A percentile compares a stretch with the other conserved stretches of the same genome.
phyloP scores from a whole-genome alignment of 768 basidiomycete genomes.

The Serendipita sp. region DNA sequence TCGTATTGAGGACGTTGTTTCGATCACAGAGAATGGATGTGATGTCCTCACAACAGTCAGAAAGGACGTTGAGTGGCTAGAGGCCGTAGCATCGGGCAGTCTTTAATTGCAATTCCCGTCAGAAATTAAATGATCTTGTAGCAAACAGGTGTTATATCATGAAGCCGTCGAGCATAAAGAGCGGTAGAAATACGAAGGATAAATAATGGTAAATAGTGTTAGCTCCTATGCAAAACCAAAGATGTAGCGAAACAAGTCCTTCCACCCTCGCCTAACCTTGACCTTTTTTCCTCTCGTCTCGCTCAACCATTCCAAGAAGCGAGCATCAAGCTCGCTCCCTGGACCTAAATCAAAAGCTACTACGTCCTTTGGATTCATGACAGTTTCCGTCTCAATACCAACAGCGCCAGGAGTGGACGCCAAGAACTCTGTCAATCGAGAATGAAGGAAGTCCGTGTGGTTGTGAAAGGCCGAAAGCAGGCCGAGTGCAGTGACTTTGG shows the following conservation, averaged over 20 bases:
- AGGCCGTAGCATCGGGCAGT: slow-evolving; percentile 61
- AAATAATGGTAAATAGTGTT: background rate
- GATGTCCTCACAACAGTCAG: slow-evolving; percentile 77
- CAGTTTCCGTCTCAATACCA: slow-evolving; percentile 16
- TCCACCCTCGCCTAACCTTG: slow-evolving; percentile 31
- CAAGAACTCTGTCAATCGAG: slow-evolving; percentile 23
- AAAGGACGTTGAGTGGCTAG: slow-evolving; percentile 72
- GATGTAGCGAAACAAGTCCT: slow-evolving; percentile 29
- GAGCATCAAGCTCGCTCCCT: slow-evolving; percentile 51
- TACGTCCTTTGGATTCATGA: slow-evolving; percentile 48
- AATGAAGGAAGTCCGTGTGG: slow-evolving; percentile 42
- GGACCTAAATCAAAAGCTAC: slow-evolving; percentile 57
- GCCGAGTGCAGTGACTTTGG: slow-evolving; percentile 28
- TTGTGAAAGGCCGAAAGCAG: slow-evolving; percentile 53
- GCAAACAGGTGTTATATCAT: background rate
- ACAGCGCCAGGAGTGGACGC: slow-evolving; percentile 8
- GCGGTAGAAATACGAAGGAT: background rate
- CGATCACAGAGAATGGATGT: slow-evolving; percentile 55
- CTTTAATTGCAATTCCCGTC: slow-evolving; percentile 5
- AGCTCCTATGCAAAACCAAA: slow-evolving; percentile 21
- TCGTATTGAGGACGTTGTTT: slow-evolving; percentile 81
- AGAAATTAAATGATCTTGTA: background rate
- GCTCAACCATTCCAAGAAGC: slow-evolving; percentile 63
- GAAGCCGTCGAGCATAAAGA: background rate
- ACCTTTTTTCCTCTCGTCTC: slow-evolving; percentile 20